A percentile compares a stretch with the other conserved stretches of the same genome.
phyloP scores from a whole-genome alignment of 257 asterid species.

The Scutellaria minor region DNA sequence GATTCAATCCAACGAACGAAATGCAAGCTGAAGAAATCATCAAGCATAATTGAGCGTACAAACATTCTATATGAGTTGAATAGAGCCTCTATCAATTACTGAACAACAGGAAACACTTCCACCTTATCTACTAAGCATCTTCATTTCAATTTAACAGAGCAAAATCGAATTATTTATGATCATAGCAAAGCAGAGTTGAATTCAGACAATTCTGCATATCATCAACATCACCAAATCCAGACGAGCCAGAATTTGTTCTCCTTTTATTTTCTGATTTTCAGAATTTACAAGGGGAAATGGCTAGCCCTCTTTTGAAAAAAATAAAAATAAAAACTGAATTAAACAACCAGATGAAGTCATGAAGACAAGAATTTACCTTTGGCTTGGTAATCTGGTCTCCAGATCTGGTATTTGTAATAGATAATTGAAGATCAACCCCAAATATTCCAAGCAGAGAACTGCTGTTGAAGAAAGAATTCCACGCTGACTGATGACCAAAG shows the following conservation, averaged over 20 bases:
- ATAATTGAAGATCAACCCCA: neutral
- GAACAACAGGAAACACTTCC: conserved; percentile 1
- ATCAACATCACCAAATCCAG: neutral
- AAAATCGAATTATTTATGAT: too few species aligned
- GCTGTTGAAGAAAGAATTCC: conserved; percentile 11
- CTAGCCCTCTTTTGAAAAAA: neutral
- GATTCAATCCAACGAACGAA: neutral
- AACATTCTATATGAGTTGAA: neutral
- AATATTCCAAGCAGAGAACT: neutral
- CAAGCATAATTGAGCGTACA: neutral
- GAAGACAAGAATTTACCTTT: conserved; percentile 29
- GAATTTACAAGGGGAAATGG: neutral
- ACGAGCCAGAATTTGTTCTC: neutral
- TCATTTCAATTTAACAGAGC: too few species aligned
- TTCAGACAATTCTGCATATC: neutral
- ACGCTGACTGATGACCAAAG: conserved; percentile 4
- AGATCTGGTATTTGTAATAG: conserved; percentile 1
- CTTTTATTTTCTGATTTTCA: too few species aligned
- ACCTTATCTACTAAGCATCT: neutral
- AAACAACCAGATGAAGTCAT: neutral
- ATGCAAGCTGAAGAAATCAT: neutral
- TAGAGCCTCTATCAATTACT: neutral
- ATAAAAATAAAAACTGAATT: conserved; percentile 12
- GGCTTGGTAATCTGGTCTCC: neutral
- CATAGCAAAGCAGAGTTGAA: too few species aligned